A percentile compares a stretch with the other conserved stretches of the same genome.
Conservation (phyloP, 2,329 filamentous ascomycete genomes). For the Aspergillus tamarii region DNA sequence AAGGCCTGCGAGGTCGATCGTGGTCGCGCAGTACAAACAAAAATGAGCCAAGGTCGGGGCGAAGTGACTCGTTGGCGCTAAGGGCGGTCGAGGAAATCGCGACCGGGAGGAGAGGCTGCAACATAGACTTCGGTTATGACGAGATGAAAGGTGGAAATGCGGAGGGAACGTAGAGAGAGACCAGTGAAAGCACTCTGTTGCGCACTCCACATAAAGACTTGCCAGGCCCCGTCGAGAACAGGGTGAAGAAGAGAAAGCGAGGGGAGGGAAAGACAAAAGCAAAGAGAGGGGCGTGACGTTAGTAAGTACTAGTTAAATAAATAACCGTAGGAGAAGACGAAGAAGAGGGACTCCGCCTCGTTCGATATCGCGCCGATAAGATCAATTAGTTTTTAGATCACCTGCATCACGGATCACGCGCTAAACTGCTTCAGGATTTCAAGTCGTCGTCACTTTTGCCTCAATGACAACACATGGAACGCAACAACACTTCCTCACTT, state of each 20-base stretch:
- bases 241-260: neutral
- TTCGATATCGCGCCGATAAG: neutral
- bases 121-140: neutral
- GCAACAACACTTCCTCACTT: neutral
- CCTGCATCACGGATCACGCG: neutral
- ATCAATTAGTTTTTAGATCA: neutral
- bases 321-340: neutral
- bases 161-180: conserved; percentile 5
- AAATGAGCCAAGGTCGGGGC: neutral
- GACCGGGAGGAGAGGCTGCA: neutral
- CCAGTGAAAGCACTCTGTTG: neutral
- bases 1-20: neutral
- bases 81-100: conserved; percentile 4
- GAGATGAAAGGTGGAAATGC: neutral
- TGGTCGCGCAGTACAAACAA: neutral
- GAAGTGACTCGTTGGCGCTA: conserved; percentile 5
- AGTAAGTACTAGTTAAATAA: neutral
- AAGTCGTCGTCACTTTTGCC: neutral
- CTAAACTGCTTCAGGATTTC: neutral
- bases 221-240: neutral
- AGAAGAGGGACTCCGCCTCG: neutral
- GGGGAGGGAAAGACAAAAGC: neutral
- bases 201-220: neutral
- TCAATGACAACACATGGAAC: neutral
- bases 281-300: conserved; percentile 1